phyloP scores from a whole-genome alignment of 345 rosid species.

The Eucalyptus sp. region DNA sequence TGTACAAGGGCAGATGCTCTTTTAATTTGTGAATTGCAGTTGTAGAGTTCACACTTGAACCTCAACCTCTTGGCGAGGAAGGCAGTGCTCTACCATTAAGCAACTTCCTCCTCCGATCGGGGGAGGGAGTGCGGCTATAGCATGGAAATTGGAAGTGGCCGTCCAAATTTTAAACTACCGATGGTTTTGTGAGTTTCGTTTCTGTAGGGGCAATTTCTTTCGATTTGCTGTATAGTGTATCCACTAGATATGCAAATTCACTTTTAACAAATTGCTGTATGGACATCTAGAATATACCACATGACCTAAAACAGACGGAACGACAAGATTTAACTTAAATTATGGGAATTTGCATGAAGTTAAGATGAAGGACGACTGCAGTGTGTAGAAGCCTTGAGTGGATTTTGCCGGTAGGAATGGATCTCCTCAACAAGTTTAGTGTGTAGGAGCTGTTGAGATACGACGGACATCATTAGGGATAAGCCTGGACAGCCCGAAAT shows the following conservation, averaged over 20 bases:
- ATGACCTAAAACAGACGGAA: not conserved
- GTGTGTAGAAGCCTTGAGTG: not conserved
- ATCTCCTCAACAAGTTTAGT: not conserved
- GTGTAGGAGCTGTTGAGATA: not conserved
- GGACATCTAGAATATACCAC: not conserved
- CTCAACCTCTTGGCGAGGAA: not conserved
- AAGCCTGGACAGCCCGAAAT: slow-evolving; percentile 1
- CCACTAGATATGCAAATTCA: not conserved
- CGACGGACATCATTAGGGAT: not conserved
- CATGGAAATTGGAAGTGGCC: not conserved
- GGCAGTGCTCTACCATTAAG: not conserved
- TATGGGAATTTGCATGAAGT: not conserved
- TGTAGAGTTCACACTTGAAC: not conserved
- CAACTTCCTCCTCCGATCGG: not conserved
- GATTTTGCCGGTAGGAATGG: not conserved
- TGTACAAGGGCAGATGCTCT: not conserved
- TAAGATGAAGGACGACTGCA: not conserved
- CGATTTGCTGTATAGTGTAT: not conserved
- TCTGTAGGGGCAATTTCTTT: not conserved
- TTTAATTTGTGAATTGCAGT: not conserved
- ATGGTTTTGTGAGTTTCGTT: not conserved
- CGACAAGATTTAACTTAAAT: not conserved
- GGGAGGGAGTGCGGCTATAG: not conserved
- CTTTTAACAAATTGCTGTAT: not conserved
- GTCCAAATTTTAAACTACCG: not conserved